Evolutionary conservation across 2,329 filamentous ascomycete genomes (phyloP).

Genomic region (Fusarium sulawesiense): DNA sequence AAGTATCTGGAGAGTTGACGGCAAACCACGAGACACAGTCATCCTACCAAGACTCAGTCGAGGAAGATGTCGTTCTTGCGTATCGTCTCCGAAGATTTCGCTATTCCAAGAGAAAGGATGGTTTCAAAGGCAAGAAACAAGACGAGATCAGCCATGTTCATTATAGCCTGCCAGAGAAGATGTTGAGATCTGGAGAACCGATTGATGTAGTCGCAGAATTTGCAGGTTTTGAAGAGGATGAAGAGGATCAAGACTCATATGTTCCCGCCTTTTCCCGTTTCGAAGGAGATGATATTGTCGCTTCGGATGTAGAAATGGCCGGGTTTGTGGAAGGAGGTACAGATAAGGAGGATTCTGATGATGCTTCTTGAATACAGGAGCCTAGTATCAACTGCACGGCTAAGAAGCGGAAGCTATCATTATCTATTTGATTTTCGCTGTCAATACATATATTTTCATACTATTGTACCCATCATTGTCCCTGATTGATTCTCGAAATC

Average conservation of each 20-base stretch:
- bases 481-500: neutral
- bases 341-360: neutral
- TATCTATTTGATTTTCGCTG: neutral
- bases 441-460: neutral
- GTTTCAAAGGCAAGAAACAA: slow-evolving; percentile 5
- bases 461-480: neutral
- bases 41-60: slow-evolving; percentile 9
- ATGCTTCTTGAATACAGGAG: neutral
- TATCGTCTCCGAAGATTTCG: slow-evolving; percentile 26
- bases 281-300: slow-evolving; percentile 1
- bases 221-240: neutral
- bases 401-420: neutral
- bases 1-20: slow-evolving; percentile 22
- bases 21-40: slow-evolving; percentile 11
- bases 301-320: slow-evolving; percentile 4
- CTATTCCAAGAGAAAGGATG: slow-evolving; percentile 22
- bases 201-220: neutral
- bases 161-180: neutral
- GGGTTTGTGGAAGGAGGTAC: neutral
- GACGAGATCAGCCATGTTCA: slow-evolving; percentile 18
- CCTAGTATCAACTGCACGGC: neutral
- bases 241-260: neutral
- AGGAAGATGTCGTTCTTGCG: slow-evolving; percentile 25
- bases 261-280: slow-evolving; percentile 7
- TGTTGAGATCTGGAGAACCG: neutral